phyloP scores from a whole-genome alignment of 75 land plant species.

The Picea sitchensis region DNA sequence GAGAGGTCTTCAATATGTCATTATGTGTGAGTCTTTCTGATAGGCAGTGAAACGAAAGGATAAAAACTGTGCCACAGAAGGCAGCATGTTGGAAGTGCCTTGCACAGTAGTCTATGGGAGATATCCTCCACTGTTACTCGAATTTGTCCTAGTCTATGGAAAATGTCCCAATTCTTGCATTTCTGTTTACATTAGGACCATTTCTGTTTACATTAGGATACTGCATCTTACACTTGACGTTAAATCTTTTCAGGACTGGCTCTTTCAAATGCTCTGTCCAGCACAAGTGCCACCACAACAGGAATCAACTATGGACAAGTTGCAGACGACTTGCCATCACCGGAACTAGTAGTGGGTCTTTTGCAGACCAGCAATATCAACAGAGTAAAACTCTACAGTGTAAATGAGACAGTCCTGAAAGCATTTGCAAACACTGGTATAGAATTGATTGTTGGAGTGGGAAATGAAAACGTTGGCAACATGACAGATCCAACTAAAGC shows the following conservation, averaged over 20 bases:
- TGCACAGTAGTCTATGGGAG: no score
- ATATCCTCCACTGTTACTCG: no score
- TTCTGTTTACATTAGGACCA: not conserved
- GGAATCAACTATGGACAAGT: conserved; percentile 86
- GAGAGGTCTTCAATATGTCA: not conserved
- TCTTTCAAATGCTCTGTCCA: not conserved
- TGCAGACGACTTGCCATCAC: conserved; percentile 65
- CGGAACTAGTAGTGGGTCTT: conserved; percentile 44
- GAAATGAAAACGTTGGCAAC: conserved; percentile 38
- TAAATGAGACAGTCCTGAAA: conserved; percentile 41
- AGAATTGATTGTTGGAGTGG: conserved; percentile 52
- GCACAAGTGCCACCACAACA: not conserved
- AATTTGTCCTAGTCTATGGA: not conserved
- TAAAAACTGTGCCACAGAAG: not conserved
- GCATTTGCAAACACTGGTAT: conserved; percentile 65
- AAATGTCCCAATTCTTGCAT: not conserved
- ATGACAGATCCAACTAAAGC: conserved; percentile 36
- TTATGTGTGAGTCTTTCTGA: not conserved
- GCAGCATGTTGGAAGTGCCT: no score
- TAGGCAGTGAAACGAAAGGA: no score
- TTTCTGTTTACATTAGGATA: not conserved
- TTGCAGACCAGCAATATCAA: conserved; percentile 35
- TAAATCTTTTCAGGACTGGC: not conserved
- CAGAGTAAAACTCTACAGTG: conserved; percentile 61
- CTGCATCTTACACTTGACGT: not conserved